Percentiles rank a stretch among this genome's conserved stretches.
phyloP scores from a whole-genome alignment of 1,284 basidiomycete species.

The Xanthoconium separans region DNA sequence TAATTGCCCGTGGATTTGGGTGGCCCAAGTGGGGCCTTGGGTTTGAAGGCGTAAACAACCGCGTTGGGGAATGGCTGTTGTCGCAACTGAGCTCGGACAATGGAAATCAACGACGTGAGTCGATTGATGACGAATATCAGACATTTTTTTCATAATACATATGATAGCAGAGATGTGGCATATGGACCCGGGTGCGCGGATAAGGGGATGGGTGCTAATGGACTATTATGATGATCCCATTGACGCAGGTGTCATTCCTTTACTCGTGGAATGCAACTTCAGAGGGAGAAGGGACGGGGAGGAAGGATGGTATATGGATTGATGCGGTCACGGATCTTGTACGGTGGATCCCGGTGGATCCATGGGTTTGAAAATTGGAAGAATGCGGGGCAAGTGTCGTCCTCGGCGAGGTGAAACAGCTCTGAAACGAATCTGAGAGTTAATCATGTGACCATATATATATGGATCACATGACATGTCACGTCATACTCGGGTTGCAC shows the following conservation, averaged over 20 bases:
- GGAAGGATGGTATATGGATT: conserved; percentile 42
- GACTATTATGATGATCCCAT: conserved; percentile 67
- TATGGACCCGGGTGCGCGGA: conserved; percentile 15
- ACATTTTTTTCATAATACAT: not conserved
- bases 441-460: not conserved
- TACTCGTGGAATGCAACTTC: conserved; percentile 79
- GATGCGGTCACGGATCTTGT: conserved; percentile 2
- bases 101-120: not conserved
- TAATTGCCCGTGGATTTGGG: conserved; percentile 77
- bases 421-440: not conserved
- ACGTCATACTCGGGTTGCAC: not conserved
- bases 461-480: not conserved
- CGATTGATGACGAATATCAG: not conserved
- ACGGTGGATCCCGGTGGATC: not conserved
- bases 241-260: conserved; percentile 49
- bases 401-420: not conserved
- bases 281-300: conserved; percentile 47
- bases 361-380: not conserved
- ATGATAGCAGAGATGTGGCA: not conserved
- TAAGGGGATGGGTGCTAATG: conserved; percentile 65
- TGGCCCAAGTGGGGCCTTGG: conserved; percentile 74
- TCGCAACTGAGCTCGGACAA: conserved; percentile 38
- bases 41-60: conserved; percentile 79
- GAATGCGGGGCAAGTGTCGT: not conserved
- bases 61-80: conserved; percentile 70